Conservation (phyloP, 176 grass and related monocot genomes). For the Alopecurus myosuroides region DNA sequence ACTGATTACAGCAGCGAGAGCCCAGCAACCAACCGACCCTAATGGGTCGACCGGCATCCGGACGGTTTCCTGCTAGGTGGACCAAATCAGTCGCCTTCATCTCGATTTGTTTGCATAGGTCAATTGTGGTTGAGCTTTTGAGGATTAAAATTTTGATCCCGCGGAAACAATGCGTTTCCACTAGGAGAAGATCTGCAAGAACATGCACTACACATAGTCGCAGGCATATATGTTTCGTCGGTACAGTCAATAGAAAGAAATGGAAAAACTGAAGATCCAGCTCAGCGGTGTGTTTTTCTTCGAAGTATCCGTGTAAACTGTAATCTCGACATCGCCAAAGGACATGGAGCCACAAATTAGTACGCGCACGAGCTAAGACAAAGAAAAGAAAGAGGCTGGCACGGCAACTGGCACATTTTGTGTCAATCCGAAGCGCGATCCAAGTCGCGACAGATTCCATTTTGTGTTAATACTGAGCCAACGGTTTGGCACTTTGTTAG, state of each 20-base stretch:
- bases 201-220: background rate
- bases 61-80: background rate
- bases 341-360: constrained; percentile 13
- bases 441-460: too few relatives aligned
- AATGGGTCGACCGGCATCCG: background rate
- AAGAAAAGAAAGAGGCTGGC: background rate
- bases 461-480: too few relatives aligned
- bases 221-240: background rate
- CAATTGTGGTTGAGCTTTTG: background rate
- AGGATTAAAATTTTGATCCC: background rate
- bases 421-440: background rate
- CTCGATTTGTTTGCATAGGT: background rate
- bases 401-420: background rate
- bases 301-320: background rate
- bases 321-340: background rate
- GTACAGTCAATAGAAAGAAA: constrained; percentile 5
- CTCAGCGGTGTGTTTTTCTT: background rate
- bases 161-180: background rate
- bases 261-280: background rate
- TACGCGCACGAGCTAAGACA: constrained; percentile 14
- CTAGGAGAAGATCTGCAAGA: background rate
- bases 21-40: background rate
- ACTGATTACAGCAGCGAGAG: background rate
- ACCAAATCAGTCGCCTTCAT: background rate
- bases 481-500: too few relatives aligned